Base-by-base conservation (phyloP, 169 alveolate genomes). In the Plasmodium gaboni region DNA sequence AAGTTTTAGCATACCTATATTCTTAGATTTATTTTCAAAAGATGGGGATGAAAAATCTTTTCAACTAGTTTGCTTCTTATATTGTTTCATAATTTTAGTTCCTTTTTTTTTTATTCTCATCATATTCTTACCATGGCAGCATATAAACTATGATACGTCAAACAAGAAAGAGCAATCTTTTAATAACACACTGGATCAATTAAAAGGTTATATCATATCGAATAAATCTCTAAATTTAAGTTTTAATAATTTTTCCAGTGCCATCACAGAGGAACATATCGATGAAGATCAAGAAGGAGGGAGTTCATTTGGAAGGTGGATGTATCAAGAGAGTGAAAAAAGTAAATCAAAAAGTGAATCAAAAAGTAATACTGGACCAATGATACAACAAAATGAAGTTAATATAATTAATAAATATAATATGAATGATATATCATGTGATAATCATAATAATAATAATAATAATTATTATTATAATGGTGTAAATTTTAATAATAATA, bases 1-100 rank as follows among this genome's bases (percentile, higher is more conserved):
- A 50, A 78, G 89, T 24, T 78, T 78, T 24, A 28, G 70, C 38
- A 78, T 78, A n/a, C 89, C 89, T 8, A 78, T 78, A 78, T 64
- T 78, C 67, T 78, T 78, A 59, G 89, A 78, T 55, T 15, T 78
- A 55, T 51, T 78, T 44, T 64, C 89, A 10, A 48, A 67, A 42
- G 48, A 19, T 28, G 51, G 53, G 26, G 89, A 78, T 51, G 10
- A 67, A 38, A 19, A 50, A 15, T 78, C 74, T 38, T 78, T 78
- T 26, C 89, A 78, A 69, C 15, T 64, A 50, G 67, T 44, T 19
- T 78, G 89, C 32, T 59, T 64, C 17, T 59, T 59, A 65, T 78
- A 78, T 15, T 78, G 89, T 55, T 10, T 70, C 17, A 28, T 78
- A 24, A 65, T 78, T 19, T 78, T 78, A 69, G 64, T 78, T 13